phyloP scores from a whole-genome alignment of 139 green algal genomes.

The Parachlorella kessleri region DNA sequence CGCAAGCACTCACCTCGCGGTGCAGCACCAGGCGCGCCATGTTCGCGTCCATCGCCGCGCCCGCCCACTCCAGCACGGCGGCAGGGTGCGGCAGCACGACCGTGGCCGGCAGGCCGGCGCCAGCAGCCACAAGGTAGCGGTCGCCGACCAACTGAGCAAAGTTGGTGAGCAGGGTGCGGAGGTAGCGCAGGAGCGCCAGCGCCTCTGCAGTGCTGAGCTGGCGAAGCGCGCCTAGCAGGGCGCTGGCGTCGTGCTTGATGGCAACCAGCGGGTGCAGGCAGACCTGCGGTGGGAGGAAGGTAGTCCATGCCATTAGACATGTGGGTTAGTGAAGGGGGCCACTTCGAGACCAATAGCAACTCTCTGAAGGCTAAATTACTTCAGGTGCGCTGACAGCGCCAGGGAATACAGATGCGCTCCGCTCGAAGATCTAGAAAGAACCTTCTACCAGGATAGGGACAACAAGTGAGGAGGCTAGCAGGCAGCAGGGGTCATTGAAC shows the following conservation, averaged over 20 bases:
- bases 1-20: slow-evolving; percentile 17
- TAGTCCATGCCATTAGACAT: no score
- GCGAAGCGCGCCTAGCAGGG: slow-evolving; percentile 16
- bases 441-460: no score
- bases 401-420: no score
- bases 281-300: background rate
- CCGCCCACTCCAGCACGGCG: slow-evolving; percentile 11
- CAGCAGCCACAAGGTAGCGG: background rate
- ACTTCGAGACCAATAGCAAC: no score
- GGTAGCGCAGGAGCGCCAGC: slow-evolving; percentile 33
- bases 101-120: background rate
- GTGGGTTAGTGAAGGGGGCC: no score
- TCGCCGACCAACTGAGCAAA: slow-evolving; percentile 1
- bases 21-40: slow-evolving; percentile 2
- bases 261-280: slow-evolving; percentile 31
- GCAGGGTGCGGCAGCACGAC: slow-evolving; percentile 3
- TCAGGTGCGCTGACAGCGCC: no score
- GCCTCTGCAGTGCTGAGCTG: background rate
- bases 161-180: slow-evolving; percentile 19
- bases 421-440: no score
- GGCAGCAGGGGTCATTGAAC: no score
- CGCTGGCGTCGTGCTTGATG: background rate
- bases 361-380: no score
- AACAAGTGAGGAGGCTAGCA: no score
- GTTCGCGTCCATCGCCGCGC: slow-evolving; percentile 11